These are phyloP conservation scores for Raffaelea ambrosiae DNA, from an alignment of 2,329 filamentous ascomycete genomes.

Conservation along the genomic window DNA sequence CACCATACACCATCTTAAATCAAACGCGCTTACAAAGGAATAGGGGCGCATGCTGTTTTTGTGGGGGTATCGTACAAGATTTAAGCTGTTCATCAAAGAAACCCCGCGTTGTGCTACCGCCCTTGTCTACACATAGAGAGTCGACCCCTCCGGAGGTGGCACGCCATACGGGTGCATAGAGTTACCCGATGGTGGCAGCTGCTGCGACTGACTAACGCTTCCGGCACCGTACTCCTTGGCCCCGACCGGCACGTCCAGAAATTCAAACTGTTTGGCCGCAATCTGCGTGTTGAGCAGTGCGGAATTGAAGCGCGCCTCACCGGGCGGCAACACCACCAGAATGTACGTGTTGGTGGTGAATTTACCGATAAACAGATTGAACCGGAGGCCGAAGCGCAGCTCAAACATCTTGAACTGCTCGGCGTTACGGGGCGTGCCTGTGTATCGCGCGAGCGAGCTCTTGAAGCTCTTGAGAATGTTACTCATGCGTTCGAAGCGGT, in stretches of 20 bases:
- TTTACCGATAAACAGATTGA: constrained; percentile 90
- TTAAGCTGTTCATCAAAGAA: no score
- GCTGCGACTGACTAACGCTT: not conserved
- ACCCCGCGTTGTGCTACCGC: no score
- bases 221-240: no score
- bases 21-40: no score
- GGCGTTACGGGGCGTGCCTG: constrained; percentile 69
- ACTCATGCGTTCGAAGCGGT: constrained; percentile 86
- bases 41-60: no score
- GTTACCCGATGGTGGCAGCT: no score
- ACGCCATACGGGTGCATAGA: no score
- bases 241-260: constrained; percentile 46
- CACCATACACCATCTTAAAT: no score
- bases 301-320: constrained; percentile 84
- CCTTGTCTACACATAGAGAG: not conserved
- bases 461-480: constrained; percentile 99
- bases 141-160: not conserved
- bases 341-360: constrained; percentile 98
- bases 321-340: constrained; percentile 82
- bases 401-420: constrained; percentile 77
- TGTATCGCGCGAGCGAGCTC: constrained; percentile 69
- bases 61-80: no score
- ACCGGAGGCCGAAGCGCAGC: constrained; percentile 65
- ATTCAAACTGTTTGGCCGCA: constrained; percentile 72
- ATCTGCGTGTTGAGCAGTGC: constrained; percentile 86